Conservation (phyloP, 169 alveolate genomes). For the Cryptosporidium xiaoi region DNA sequence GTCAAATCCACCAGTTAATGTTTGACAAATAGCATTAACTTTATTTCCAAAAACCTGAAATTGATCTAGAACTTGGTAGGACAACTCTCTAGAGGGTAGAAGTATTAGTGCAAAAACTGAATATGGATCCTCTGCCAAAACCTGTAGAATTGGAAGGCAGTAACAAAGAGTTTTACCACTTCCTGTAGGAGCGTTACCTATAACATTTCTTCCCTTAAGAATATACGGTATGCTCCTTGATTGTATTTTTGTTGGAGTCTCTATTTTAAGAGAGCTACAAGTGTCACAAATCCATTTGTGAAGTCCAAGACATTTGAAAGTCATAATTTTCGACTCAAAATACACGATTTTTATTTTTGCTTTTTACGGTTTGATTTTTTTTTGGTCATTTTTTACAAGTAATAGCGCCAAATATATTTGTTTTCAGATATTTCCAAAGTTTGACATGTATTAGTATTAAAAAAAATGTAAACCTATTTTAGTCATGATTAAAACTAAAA, state of each 20-base stretch:
- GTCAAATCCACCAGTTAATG: constrained; percentile 94
- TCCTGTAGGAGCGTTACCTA: constrained; percentile 97
- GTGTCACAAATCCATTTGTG: constrained; percentile 55
- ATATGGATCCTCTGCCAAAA: constrained; percentile 93
- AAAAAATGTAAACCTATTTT: no score
- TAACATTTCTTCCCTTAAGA: constrained; percentile 89
- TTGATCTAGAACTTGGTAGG: constrained; percentile 94
- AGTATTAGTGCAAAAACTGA: constrained; percentile 94
- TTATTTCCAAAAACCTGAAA: constrained; percentile 91
- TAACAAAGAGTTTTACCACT: constrained; percentile 98
- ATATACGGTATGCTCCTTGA: constrained; percentile 89
- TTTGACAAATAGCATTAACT: constrained; percentile 85
- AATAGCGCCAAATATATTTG: no score
- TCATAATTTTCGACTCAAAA: constrained; percentile 8
- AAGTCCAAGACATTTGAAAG: constrained; percentile 37
- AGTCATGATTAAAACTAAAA: no score
- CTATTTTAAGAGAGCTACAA: constrained; percentile 75
- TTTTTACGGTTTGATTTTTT: no score
- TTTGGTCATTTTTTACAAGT: no score
- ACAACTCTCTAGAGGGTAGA: constrained; percentile 98
- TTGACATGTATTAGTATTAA: no score
- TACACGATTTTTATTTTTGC: background rate
- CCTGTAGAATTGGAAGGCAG: constrained; percentile 94
- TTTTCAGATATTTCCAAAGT: no score
- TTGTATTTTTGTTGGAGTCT: constrained; percentile 92